These are phyloP conservation scores for Fomitopsis pulvina DNA, from an alignment of 768 basidiomycete genomes.

Conservation along the genomic window DNA sequence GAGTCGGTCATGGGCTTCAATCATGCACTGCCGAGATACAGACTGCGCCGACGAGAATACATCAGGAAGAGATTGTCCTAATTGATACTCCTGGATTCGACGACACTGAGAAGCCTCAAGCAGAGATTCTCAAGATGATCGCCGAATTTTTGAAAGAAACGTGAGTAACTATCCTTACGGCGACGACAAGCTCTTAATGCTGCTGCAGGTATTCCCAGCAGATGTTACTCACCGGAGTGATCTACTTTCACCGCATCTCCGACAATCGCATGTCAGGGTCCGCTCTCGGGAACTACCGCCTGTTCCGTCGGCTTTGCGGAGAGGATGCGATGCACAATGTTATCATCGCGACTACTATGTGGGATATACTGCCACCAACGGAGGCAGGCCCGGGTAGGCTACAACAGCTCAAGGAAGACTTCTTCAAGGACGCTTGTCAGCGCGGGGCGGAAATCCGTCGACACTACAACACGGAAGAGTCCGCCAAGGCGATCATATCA, in stretches of 20 bases:
- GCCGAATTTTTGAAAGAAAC: background rate
- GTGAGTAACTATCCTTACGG: background rate
- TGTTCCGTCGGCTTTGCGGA: constrained; percentile 32
- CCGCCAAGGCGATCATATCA: constrained; percentile 6
- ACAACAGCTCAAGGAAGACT: background rate
- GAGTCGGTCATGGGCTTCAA: background rate
- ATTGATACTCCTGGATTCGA: constrained; percentile 13
- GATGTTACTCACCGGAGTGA: constrained; percentile 23
- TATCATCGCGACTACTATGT: constrained; percentile 33
- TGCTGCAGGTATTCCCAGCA: background rate
- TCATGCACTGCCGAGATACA: constrained; percentile 7
- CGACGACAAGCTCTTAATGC: background rate
- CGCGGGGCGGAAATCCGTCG: background rate
- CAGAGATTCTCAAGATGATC: constrained; percentile 12
- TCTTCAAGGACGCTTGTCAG: constrained; percentile 4
- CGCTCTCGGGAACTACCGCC: constrained; percentile 22
- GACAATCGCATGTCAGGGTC: constrained; percentile 29
- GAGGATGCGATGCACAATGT: constrained; percentile 21
- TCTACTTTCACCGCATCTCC: constrained; percentile 29
- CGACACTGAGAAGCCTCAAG: constrained; percentile 12
- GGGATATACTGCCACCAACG: constrained; percentile 19
- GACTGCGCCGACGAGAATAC: background rate
- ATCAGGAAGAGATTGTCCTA: background rate
- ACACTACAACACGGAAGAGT: background rate
- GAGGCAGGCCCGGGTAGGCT: background rate